These are phyloP conservation scores for Amanita pseudoporphyria DNA, from an alignment of 768 basidiomycete genomes.

Conservation along the genomic window DNA sequence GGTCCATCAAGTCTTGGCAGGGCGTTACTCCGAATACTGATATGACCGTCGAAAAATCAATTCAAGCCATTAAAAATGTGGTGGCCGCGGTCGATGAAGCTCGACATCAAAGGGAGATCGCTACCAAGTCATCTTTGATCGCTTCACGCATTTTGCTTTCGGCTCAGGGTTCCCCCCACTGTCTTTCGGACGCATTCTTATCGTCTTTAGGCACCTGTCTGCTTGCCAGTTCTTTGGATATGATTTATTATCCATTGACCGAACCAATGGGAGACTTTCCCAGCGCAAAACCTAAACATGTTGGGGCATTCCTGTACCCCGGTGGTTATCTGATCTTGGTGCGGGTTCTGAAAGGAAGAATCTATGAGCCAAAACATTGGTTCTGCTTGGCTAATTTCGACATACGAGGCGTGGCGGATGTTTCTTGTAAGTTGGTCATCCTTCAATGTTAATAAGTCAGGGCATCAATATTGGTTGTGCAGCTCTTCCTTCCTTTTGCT, in stretches of 20 bases:
- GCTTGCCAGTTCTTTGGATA: conserved; percentile 82
- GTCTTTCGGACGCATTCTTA: conserved; percentile 47
- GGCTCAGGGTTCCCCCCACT: conserved; percentile 22
- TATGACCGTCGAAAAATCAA: conserved; percentile 40
- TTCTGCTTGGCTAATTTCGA: conserved; percentile 70
- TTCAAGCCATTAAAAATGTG: conserved; percentile 66
- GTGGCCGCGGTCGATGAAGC: conserved; percentile 79
- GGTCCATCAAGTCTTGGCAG: conserved; percentile 23
- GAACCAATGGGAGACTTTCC: conserved; percentile 32
- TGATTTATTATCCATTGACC: conserved; percentile 58
- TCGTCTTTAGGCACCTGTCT: conserved; percentile 70
- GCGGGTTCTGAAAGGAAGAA: conserved; percentile 72
- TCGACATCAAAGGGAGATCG: conserved; percentile 51
- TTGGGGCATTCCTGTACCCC: conserved; percentile 82
- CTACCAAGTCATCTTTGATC: conserved; percentile 59
- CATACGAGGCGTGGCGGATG: conserved; percentile 54
- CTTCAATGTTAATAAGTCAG: conserved; percentile 1
- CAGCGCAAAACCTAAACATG: conserved; percentile 71
- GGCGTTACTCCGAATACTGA: conserved; percentile 25
- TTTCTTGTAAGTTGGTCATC: conserved; percentile 57
- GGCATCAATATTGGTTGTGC: conserved; percentile 8
- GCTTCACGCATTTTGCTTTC: conserved; percentile 45
- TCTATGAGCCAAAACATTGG: conserved; percentile 87
- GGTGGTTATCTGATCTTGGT: conserved; percentile 82
- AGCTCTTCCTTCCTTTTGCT: conserved; percentile 74